Conservation (phyloP, 1,139 yeast genomes). For the Spathaspora jeffriesii region DNA sequence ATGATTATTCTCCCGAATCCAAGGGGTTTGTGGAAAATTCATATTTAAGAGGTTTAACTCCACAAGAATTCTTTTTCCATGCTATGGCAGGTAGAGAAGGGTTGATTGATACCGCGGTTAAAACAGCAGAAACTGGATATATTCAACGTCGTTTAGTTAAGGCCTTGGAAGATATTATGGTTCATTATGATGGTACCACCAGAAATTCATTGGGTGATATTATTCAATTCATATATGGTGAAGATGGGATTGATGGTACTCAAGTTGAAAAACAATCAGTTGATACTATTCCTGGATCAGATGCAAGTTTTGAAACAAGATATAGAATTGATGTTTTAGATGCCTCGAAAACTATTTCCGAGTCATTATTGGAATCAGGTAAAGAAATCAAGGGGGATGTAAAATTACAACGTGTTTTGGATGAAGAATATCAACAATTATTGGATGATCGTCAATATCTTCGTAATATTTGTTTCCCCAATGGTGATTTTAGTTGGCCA, state of each 20-base stretch:
- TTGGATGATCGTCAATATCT: constrained; percentile 74
- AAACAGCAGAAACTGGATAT: constrained; percentile 99
- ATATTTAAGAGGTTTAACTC: constrained; percentile 95
- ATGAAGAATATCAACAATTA: constrained; percentile 82
- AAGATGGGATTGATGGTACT: constrained; percentile 98
- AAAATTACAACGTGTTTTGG: constrained; percentile 76
- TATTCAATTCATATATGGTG: constrained; percentile 97
- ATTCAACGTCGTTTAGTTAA: constrained; percentile 98
- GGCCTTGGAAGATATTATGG: constrained; percentile 98
- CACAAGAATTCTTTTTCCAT: constrained; percentile 98
- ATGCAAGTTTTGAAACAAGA: constrained; percentile 76
- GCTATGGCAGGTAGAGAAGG: constrained; percentile 99
- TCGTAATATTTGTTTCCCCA: constrained; percentile 79
- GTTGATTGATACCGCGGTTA: constrained; percentile 97
- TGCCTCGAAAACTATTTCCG: constrained; percentile 60
- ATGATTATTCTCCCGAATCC: constrained; percentile 97
- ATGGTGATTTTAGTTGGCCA: constrained; percentile 98
- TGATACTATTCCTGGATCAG: constrained; percentile 95
- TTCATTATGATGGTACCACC: constrained; percentile 97
- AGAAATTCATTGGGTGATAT: constrained; percentile 97
- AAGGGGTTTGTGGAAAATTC: constrained; percentile 98
- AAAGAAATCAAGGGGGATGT: constrained; percentile 91
- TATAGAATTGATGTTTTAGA: constrained; percentile 89
- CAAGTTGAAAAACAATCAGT: constrained; percentile 98
- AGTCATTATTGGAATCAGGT: constrained; percentile 82